Conservation (phyloP, 148 eudicot genomes). For the Vaccinium darrowii region DNA sequence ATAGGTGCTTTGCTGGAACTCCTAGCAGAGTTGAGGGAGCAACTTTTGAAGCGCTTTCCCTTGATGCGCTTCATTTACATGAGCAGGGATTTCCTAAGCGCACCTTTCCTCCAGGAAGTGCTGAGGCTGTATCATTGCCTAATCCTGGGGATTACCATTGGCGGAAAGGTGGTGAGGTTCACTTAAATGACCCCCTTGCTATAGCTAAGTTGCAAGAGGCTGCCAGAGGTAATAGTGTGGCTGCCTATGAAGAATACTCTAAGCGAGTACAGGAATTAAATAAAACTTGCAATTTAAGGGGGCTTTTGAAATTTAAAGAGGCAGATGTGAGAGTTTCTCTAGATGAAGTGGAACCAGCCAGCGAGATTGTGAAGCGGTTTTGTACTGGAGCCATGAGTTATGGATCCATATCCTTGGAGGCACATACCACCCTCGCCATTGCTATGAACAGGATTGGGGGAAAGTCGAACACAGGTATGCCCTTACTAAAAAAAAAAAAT, state of each 20-base stretch:
- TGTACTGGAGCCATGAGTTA: slow-evolving; percentile 99
- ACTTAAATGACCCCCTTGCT: slow-evolving; percentile 93
- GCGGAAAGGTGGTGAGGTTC: slow-evolving; percentile 96
- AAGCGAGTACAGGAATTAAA: slow-evolving; percentile 83
- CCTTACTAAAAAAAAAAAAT: background rate
- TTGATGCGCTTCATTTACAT: slow-evolving; percentile 75
- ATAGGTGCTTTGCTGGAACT: slow-evolving; percentile 88
- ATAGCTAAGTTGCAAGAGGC: slow-evolving; percentile 97
- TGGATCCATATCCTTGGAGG: slow-evolving; percentile 96
- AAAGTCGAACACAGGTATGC: slow-evolving; percentile 91
- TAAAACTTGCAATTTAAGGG: slow-evolving; percentile 83
- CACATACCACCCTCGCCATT: slow-evolving; percentile 85
- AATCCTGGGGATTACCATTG: slow-evolving; percentile 99
- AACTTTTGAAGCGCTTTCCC: slow-evolving; percentile 83
- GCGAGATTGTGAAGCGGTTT: slow-evolving; percentile 96
- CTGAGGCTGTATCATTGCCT: slow-evolving; percentile 90
- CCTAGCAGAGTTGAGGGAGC: slow-evolving; percentile 99
- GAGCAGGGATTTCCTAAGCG: slow-evolving; percentile 83
- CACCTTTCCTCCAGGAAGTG: slow-evolving; percentile 73
- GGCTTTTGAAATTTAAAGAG: slow-evolving; percentile 86
- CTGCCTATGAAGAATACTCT: slow-evolving; percentile 88
- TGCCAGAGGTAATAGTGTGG: slow-evolving; percentile 84
- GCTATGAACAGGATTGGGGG: slow-evolving; percentile 99
- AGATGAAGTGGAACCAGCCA: slow-evolving; percentile 92
- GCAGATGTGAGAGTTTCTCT: slow-evolving; percentile 54